These are phyloP conservation scores for Angophora floribunda DNA, from an alignment of 345 rosid genomes.

Conservation along the genomic window DNA sequence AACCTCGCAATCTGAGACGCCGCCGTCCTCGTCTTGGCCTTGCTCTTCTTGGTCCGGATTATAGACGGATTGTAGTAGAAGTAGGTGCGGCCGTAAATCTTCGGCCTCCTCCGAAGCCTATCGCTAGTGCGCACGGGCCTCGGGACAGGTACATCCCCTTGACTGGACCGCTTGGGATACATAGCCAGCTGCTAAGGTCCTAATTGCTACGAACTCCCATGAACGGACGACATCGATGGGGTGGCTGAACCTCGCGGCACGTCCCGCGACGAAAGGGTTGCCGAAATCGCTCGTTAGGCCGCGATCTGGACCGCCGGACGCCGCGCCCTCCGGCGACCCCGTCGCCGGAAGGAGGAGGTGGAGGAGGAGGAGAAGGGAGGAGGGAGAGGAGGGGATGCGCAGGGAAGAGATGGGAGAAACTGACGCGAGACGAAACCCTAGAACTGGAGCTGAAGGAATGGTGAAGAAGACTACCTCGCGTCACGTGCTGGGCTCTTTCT, in stretches of 20 bases:
- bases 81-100: slow-evolving; percentile 44
- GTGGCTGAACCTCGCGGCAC: not conserved
- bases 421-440: not conserved
- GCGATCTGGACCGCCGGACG: not conserved
- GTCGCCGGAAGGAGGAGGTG: not conserved
- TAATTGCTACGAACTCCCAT: slow-evolving; percentile 33
- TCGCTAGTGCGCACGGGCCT: slow-evolving; percentile 90
- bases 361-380: not conserved
- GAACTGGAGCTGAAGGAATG: not conserved
- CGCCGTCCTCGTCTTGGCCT: slow-evolving; percentile 80
- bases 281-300: not conserved
- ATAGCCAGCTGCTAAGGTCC: slow-evolving; percentile 42
- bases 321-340: not conserved
- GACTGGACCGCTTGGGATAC: slow-evolving; percentile 77
- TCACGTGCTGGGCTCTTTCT: not conserved
- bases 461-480: not conserved
- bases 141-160: slow-evolving; percentile 77
- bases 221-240: not conserved
- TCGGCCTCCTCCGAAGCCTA: slow-evolving; percentile 93
- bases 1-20: slow-evolving; percentile 93
- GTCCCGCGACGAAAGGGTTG: not conserved
- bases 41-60: slow-evolving; percentile 55
- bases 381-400: not conserved
- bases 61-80: slow-evolving; percentile 56
- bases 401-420: not conserved